phyloP scores from a whole-genome alignment of 768 basidiomycete genomes.

The Russula compacta region DNA sequence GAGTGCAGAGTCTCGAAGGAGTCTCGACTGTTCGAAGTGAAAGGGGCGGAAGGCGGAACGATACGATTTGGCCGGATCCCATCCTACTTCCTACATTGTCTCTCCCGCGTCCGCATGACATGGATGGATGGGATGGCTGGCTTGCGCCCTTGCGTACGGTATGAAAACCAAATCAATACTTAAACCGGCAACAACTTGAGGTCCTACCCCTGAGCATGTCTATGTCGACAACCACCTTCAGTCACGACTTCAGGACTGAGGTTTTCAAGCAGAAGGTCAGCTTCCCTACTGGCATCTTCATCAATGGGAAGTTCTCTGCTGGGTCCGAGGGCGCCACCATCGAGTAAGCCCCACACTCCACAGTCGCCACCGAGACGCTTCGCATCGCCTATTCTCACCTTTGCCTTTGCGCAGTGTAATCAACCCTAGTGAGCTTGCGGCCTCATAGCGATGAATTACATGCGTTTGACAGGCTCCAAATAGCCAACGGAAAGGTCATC shows the following conservation, averaged over 20 bases:
- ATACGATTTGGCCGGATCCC: neutral
- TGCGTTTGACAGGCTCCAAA: neutral
- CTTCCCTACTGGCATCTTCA: constrained; percentile 61
- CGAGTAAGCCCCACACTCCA: constrained; percentile 40
- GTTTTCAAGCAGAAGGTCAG: constrained; percentile 49
- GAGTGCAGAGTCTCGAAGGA: neutral
- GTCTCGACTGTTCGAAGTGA: neutral
- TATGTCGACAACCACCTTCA: constrained; percentile 35
- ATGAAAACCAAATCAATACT: constrained; percentile 33
- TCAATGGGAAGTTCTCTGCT: constrained; percentile 57
- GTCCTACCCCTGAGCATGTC: too few relatives aligned
- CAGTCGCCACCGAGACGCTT: neutral
- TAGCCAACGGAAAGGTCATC: constrained; percentile 51
- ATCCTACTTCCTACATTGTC: neutral
- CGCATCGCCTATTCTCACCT: neutral
- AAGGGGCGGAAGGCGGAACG: neutral
- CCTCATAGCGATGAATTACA: neutral
- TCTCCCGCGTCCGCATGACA: neutral
- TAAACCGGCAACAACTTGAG: constrained; percentile 25
- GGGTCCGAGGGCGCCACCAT: constrained; percentile 47
- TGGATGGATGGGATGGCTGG: neutral
- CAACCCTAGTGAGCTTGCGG: constrained; percentile 38
- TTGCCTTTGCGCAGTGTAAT: constrained; percentile 34
- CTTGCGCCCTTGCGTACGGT: neutral
- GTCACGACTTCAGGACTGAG: constrained; percentile 44